Base-by-base conservation (phyloP, 352 stramenopile species). In the Globisporangium cystogenes region DNA sequence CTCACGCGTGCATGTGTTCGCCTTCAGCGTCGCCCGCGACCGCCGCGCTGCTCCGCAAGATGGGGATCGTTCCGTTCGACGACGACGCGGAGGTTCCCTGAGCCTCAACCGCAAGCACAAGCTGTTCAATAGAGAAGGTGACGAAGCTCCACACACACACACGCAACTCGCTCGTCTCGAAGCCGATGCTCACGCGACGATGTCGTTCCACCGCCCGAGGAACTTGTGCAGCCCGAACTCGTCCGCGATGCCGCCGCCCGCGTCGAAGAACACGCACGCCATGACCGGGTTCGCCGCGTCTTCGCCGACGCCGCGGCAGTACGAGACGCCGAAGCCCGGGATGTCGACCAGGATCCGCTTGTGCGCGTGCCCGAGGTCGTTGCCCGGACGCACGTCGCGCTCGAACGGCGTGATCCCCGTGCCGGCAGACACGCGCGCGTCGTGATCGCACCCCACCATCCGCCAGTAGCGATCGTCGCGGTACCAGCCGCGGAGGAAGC, bases 41-140 rank as follows among this genome's bases (percentile, higher is more conserved):
- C 1, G 48, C 56, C 1, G 48, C 48, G 24, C 37, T 62, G 10
- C 44, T 62, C 11, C 39, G 26, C n/a, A 51, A 39, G 18, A 62
- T 62, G 24, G 49, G 49, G 1, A 62, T 62, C 24, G 14, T 41
- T 16, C n/a, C 56, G 3, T 62, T 51, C 18, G 56, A 62, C 26
- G 37, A 31, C 10, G 26, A 27, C 18, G 20, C 46, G 16, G 16
- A 31, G 15, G 42, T 42, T 24, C 27, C 51, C 21, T 51, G 51
- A 57, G 40, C 39, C 14, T 39, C n/a, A n/a, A n/a, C n/a, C n/a
- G n/a, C n/a, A n/a, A n/a, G 14, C 29, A 35, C 7, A 39, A 18
- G 33, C 12, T 39, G 33, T 39, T 39, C 12, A 39, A 39, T 39
- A 39, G 33, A 39, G 33, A 36, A 36, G 11, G 12, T 10, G 29